Conservation (phyloP, 1,284 basidiomycete species). For the Cryptococcus wingfieldii region DNA sequence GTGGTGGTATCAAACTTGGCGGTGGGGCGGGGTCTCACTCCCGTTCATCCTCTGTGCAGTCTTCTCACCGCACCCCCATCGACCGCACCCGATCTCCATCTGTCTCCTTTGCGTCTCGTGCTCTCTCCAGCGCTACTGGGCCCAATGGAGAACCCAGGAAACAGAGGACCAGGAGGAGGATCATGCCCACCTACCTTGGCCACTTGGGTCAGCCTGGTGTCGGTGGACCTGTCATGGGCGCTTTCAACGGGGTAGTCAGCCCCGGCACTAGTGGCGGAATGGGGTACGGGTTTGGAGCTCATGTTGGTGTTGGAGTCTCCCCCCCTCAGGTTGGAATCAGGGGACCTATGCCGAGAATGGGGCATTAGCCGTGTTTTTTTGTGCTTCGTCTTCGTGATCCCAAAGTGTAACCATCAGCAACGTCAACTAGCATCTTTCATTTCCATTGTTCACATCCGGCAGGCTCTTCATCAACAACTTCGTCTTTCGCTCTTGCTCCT, state of each 20-base stretch:
- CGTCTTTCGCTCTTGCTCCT: conserved; percentile 2
- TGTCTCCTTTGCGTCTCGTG: conserved; percentile 40
- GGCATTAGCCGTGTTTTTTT: neutral
- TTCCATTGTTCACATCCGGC: no score
- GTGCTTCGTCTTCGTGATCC: neutral
- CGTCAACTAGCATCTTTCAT: no score
- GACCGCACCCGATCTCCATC: conserved; percentile 43
- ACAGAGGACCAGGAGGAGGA: conserved; percentile 37
- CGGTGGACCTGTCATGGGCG: conserved; percentile 38
- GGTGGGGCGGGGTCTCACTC: conserved; percentile 24
- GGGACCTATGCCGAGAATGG: conserved; percentile 16
- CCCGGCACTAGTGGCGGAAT: neutral
- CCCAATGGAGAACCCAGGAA: conserved; percentile 32
- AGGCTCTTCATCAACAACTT: neutral
- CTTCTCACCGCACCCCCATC: conserved; percentile 16
- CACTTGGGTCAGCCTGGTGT: conserved; percentile 42
- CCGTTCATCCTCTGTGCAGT: conserved; percentile 29
- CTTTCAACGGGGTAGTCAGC: conserved; percentile 20
- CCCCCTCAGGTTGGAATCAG: conserved; percentile 6
- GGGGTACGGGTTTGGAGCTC: neutral
- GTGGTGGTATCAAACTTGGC: conserved; percentile 49
- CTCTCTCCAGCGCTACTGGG: conserved; percentile 34
- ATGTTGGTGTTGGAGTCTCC: conserved; percentile 11
- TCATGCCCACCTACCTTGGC: conserved; percentile 46
- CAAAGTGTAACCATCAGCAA: no score